Conservation (phyloP, 1,139 yeast genomes). For the Eremothecium gossypii region DNA sequence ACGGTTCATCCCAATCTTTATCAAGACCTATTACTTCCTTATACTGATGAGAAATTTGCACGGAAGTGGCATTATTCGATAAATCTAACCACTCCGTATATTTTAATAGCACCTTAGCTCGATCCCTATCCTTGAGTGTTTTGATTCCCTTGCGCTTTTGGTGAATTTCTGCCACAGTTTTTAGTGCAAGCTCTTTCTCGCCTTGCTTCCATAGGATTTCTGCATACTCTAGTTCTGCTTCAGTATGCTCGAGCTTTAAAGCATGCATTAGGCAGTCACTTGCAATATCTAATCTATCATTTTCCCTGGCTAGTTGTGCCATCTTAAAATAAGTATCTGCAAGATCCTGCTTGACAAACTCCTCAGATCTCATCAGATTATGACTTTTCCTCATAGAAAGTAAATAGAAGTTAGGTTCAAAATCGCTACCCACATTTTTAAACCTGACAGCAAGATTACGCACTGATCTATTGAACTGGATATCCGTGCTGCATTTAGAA, state of each 20-base stretch:
- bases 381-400: slow-evolving; percentile 53
- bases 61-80: slow-evolving; percentile 77
- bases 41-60: slow-evolving; percentile 64
- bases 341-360: slow-evolving; percentile 34
- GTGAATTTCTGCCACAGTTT: slow-evolving; percentile 44
- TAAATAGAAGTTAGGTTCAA: slow-evolving; percentile 52
- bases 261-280: slow-evolving; percentile 67
- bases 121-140: slow-evolving; percentile 21
- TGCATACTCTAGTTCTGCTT: slow-evolving; percentile 73
- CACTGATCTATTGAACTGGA: slow-evolving; percentile 19
- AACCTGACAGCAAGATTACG: slow-evolving; percentile 34
- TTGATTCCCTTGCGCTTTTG: slow-evolving; percentile 20
- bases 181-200: slow-evolving; percentile 77
- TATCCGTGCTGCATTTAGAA: slow-evolving; percentile 17
- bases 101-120: slow-evolving; percentile 54
- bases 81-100: slow-evolving; percentile 85
- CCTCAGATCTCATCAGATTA: slow-evolving; percentile 35
- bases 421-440: slow-evolving; percentile 49
- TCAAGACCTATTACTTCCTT: slow-evolving; percentile 49
- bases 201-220: slow-evolving; percentile 86
- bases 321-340: slow-evolving; percentile 48
- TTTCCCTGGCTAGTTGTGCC: slow-evolving; percentile 60
- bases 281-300: slow-evolving; percentile 64
- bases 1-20: slow-evolving; percentile 66
- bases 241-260: slow-evolving; percentile 33